Conservation (phyloP, 257 asterid genomes). For the Primulina tabacum region DNA sequence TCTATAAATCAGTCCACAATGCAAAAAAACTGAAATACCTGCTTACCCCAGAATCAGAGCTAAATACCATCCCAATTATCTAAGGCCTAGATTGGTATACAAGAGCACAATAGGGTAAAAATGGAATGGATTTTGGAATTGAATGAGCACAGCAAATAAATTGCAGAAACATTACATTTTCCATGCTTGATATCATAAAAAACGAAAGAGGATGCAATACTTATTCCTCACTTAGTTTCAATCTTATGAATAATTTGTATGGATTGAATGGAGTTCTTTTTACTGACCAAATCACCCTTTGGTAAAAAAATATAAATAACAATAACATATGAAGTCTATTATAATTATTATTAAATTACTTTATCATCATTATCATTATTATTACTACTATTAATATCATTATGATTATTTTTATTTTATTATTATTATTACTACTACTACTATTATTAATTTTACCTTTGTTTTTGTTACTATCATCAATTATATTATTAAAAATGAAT, state of each 20-base stretch:
- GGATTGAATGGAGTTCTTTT: too few species aligned
- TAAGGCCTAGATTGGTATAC: neutral
- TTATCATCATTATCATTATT: too few species aligned
- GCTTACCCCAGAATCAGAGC: neutral
- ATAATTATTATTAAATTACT: too few species aligned
- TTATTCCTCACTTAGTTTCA: neutral
- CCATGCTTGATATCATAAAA: neutral
- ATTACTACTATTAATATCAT: too few species aligned
- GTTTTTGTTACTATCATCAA: too few species aligned
- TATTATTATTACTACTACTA: neutral
- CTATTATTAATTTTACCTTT: neutral
- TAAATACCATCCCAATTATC: neutral
- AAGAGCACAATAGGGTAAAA: neutral
- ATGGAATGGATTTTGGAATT: too few species aligned
- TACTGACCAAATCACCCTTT: neutral
- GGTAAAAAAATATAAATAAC: neutral
- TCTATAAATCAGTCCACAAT: slow-evolving; percentile 1
- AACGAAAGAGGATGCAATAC: neutral
- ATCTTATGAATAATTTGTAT: neutral
- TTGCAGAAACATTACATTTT: neutral
- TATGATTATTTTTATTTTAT: too few species aligned
- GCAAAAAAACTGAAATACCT: neutral
- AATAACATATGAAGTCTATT: neutral
- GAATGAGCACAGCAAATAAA: neutral
- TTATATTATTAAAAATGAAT: too few species aligned